Evolutionary conservation across 106 monocot species (phyloP).

Genomic region (Dendrobium huoshanense): DNA sequence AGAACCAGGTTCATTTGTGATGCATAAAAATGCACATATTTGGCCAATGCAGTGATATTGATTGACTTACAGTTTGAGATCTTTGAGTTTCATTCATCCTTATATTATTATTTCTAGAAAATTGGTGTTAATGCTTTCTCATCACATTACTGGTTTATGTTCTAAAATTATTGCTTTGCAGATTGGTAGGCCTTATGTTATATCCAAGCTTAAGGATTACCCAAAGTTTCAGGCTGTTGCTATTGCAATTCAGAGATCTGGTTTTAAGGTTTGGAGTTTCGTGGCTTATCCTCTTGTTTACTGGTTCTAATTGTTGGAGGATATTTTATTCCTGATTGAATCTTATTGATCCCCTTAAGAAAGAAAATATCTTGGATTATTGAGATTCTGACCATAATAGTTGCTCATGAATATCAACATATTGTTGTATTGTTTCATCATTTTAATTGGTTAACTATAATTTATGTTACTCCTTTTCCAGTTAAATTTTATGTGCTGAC

Average conservation of each 20-base stretch:
- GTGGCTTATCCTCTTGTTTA: background rate
- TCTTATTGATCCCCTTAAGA: background rate
- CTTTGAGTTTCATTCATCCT: background rate
- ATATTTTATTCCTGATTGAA: background rate
- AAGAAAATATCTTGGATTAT: background rate
- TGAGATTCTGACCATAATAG: background rate
- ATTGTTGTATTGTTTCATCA: background rate
- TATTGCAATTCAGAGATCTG: constrained; percentile 98
- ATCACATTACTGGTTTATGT: background rate
- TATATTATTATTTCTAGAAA: background rate
- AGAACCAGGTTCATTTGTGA: background rate
- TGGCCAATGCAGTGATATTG: background rate
- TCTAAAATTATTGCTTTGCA: constrained; percentile 20
- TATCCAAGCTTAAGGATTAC: constrained; percentile 89
- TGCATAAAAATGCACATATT: background rate
- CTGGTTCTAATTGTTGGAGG: no score
- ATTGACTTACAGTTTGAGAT: background rate
- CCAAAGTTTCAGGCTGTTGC: constrained; percentile 99
- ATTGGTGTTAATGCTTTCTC: background rate
- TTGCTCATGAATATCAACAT: background rate
- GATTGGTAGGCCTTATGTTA: constrained; percentile 93
- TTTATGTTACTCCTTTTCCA: background rate
- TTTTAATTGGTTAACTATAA: background rate
- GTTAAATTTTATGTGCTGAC: background rate
- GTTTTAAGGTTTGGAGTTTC: constrained; percentile 66